Base-by-base conservation (phyloP, 768 basidiomycete species). In the Nidularia sp. region DNA sequence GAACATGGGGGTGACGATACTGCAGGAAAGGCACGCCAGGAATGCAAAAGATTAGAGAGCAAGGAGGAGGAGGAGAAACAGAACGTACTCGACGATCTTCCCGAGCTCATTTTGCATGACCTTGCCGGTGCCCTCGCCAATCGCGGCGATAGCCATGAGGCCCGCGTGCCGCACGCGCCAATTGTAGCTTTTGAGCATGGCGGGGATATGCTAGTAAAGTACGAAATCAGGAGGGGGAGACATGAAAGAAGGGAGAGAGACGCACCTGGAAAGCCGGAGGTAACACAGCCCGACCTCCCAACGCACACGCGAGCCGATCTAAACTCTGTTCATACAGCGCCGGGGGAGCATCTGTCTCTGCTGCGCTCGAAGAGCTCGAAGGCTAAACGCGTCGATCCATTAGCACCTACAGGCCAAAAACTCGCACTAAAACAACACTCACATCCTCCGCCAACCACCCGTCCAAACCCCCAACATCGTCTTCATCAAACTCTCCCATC, bases 111-210 rank as follows among this genome's bases (percentile, higher is more conserved):
- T 85, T 60, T 84, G 79, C 85, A 94, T 87, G 9, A 88, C 82
- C 72, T 84, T 86, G 35, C 79, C 83, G 0, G 89, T 90, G 1
- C 93, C 93, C 67, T 94, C 93, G 0, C 84, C 90, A 48, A 94
- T 86, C 0, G 86, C 81, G 0, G 90, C 90, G 52, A 96, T 87
- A 0, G 90, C 90, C 81, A 93, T 90, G 25, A 95, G 70, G 8
- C 88, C 93, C 0, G 90, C 91, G 59, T 95, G 91, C 31, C 92
- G 75, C 29, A 84, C 78, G 49, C 89, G 77, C 93, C 93, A 96
- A 66, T 93, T 89, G 54, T 85, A 86, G 51, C 80, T 85, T 0
- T 78, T 80, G 52, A 94, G 74, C 85, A 95, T 90, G 0, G 84
- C 84, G 0, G 90, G 90, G 10, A 92, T 90, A 53, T 84, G 83